These are phyloP conservation scores for Trichoderma breve DNA, from an alignment of 2,329 filamentous ascomycete species.

Conservation along the genomic window DNA sequence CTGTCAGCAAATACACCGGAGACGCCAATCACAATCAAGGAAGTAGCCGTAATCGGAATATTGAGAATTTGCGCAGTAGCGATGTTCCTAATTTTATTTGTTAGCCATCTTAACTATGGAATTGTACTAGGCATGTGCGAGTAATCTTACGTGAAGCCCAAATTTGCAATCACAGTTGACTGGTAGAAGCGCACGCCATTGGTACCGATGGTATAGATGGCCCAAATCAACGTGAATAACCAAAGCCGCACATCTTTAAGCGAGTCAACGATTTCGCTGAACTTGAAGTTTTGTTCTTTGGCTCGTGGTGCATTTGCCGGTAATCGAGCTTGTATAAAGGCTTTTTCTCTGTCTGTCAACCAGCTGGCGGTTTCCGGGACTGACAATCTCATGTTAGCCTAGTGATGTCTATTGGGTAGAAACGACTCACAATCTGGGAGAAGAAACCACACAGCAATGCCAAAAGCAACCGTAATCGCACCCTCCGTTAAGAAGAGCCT, in stretches of 20 bases:
- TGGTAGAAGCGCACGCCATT: not conserved
- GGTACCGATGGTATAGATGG: not conserved
- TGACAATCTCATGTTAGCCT: not conserved
- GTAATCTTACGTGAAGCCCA: not conserved
- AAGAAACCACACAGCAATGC: not conserved
- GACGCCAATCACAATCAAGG: slow-evolving; percentile 41
- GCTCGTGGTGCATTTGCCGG: not conserved
- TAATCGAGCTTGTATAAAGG: not conserved
- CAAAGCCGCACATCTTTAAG: not conserved
- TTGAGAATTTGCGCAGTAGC: slow-evolving; percentile 45
- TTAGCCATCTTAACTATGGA: not conserved
- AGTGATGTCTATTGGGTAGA: not conserved
- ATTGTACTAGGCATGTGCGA: fast-evolving
- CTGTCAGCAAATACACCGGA: slow-evolving; percentile 44
- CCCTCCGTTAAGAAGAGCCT: not conserved
- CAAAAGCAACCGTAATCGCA: not conserved
- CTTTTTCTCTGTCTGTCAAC: not conserved
- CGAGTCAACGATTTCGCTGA: not conserved
- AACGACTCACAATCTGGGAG: not conserved
- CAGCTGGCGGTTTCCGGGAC: not conserved
- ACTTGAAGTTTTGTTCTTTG: not conserved
- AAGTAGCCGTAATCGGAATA: slow-evolving; percentile 44
- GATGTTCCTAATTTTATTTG: not conserved
- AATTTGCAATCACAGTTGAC: not conserved
- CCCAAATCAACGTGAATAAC: not conserved